A percentile compares a stretch with the other conserved stretches of the same genome.
phyloP scores from a whole-genome alignment of 768 basidiomycete species.

The Hericium erinaceus region DNA sequence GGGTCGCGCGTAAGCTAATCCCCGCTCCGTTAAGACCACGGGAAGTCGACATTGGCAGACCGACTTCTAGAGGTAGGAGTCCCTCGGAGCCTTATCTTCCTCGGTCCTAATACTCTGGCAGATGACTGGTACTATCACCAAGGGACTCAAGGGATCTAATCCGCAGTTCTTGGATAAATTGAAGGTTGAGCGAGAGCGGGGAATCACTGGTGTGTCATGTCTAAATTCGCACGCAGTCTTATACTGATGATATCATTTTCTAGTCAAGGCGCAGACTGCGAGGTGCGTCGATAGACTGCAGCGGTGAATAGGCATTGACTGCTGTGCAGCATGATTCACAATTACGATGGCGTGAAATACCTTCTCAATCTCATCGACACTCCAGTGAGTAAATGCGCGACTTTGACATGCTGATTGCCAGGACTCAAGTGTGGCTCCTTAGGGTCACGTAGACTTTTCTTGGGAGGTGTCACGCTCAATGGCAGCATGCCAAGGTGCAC shows the following conservation, averaged over 20 bases:
- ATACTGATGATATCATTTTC: slow-evolving; percentile 3
- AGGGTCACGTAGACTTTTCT: slow-evolving; percentile 97
- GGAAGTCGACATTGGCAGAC: slow-evolving; percentile 91
- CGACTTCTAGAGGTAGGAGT: slow-evolving; percentile 64
- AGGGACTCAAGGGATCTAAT: slow-evolving; percentile 55
- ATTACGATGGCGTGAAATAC: slow-evolving; percentile 42
- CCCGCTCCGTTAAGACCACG: slow-evolving; percentile 54
- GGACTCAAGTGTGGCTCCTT: neutral
- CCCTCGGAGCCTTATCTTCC: slow-evolving; percentile 4
- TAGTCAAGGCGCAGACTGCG: slow-evolving; percentile 94
- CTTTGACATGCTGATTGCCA: neutral
- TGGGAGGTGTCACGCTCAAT: slow-evolving; percentile 94
- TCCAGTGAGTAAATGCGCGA: slow-evolving; percentile 42
- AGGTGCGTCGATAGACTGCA: slow-evolving; percentile 35
- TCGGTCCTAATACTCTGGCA: slow-evolving; percentile 25
- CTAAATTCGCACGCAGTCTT: neutral
- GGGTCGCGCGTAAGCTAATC: neutral
- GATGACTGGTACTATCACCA: slow-evolving; percentile 82
- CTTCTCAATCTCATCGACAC: slow-evolving; percentile 95
- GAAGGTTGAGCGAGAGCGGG: slow-evolving; percentile 94
- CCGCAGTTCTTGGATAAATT: slow-evolving; percentile 87
- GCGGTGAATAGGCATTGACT: slow-evolving; percentile 7
- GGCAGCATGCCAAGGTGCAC: slow-evolving; percentile 87
- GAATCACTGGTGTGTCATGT: slow-evolving; percentile 70
- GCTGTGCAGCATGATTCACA: slow-evolving; percentile 65